Evolutionary conservation across 495 filamentous ascomycete species (phyloP).

Genomic region (Penicillium bovifimosum): DNA sequence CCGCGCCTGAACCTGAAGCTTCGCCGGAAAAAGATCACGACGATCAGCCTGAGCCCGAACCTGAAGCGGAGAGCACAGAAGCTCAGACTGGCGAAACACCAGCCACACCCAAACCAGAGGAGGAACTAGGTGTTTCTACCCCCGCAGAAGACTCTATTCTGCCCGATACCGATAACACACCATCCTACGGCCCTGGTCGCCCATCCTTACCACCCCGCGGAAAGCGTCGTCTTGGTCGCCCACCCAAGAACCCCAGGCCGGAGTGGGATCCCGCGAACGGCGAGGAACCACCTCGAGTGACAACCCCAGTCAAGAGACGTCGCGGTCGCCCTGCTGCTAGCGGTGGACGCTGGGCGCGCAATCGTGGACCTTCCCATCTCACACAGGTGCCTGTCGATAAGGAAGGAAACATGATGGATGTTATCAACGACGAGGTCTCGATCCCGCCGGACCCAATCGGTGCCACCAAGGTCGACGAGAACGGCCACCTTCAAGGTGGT

Average conservation of each 20-base stretch:
- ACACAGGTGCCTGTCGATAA: constrained; percentile 87
- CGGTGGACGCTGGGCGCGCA: constrained; percentile 61
- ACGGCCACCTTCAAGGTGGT: constrained; percentile 71
- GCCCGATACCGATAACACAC: constrained; percentile 29
- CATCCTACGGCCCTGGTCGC: constrained; percentile 29
- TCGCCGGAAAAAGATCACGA: constrained; percentile 29
- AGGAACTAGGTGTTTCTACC: constrained; percentile 28
- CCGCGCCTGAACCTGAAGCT: constrained; percentile 24
- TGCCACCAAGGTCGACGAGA: constrained; percentile 86
- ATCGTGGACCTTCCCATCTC: constrained; percentile 65
- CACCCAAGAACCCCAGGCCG: constrained; percentile 74
- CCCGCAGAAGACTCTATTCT: constrained; percentile 38
- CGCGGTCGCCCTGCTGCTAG: constrained; percentile 65
- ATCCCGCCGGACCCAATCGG: constrained; percentile 83
- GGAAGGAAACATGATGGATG: constrained; percentile 87
- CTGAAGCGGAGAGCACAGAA: constrained; percentile 26
- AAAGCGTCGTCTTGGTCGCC: constrained; percentile 76
- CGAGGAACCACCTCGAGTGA: constrained; percentile 46
- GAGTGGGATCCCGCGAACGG: constrained; percentile 62
- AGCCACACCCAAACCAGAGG: constrained; percentile 24
- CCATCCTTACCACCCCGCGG: constrained; percentile 51
- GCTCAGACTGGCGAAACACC: constrained; percentile 17
- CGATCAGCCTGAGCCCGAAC: constrained; percentile 26
- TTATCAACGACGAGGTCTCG: constrained; percentile 85
- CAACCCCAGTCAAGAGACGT: constrained; percentile 58